Evolutionary conservation across 805 yeast species (phyloP), one percentile per base, ranked within the genome.

Genomic region (Candida ficus): DNA sequence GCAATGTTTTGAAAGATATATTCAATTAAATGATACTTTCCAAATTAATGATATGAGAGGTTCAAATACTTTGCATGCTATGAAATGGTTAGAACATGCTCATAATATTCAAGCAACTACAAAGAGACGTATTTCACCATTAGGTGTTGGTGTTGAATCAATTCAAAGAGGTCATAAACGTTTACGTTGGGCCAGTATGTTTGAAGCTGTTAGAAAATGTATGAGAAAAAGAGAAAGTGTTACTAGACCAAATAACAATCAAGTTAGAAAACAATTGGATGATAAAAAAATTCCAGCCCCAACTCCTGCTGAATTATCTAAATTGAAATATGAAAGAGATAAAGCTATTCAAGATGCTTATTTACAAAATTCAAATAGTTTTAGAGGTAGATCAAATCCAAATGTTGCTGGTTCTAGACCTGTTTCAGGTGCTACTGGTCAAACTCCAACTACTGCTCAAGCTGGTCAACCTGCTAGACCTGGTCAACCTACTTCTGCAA

Each of bases 1-100:
- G 99, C 98, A 91, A 60, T 91, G 98, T 60, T 93, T 93, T 66
- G 99, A 93, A 62, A 70, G 99, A 49, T 93, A 91, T 68, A 82
- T 90, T 45, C 98, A 91, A 64, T 70, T 93, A 49, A 88, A 86
- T 53, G 96, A 91, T 44, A 80, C 82, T 43, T 91, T 89, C 54
- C 95, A 87, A 48, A 76, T 87, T 45, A 68, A 78, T 31, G 98
- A 91, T 55, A 77, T 93, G 78, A 80, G 84, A 55, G 99, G 98
- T 0, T 75, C 83, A 16, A 78, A 85, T 53, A 87, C 97, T 0
- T 76, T 77, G 39, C 76, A 72, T 46, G 96, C 97, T 0, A 91
- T 86, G 58, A 78, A 78, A 46, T 93, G 98, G 98, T 63, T 91
- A 26, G 96, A 90, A 47, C 85, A 87, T 42, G 95, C 96, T 0